Percentiles rank a stretch among this genome's conserved stretches.
These are phyloP conservation scores for Choanephora cucurbitarum DNA, from an alignment of 371 early-diverging fungal genomes.

Conservation along the genomic window DNA sequence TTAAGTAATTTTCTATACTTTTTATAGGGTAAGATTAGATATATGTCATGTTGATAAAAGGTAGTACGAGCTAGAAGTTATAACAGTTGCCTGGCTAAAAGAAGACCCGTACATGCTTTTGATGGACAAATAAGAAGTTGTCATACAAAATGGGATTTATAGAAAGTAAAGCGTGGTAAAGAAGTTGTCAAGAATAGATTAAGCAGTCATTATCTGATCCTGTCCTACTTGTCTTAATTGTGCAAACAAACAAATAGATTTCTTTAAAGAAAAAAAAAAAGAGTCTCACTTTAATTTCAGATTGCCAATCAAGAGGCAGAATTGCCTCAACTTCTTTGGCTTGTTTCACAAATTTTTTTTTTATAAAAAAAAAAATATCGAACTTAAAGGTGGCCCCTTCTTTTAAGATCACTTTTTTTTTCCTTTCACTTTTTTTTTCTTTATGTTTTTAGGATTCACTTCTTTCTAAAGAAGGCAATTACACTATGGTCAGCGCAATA, in stretches of 20 bases:
- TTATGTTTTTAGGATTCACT: neutral
- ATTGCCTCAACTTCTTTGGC: neutral
- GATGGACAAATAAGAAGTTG: too few relatives aligned
- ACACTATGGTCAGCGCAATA: slow-evolving; percentile 19
- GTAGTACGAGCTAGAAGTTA: too few relatives aligned
- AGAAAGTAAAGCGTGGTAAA: too few relatives aligned
- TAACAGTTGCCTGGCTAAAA: too few relatives aligned
- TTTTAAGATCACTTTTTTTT: slow-evolving; percentile 8
- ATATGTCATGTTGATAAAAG: too few relatives aligned
- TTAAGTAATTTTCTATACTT: too few relatives aligned
- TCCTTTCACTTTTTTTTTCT: slow-evolving; percentile 1
- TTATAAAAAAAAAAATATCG: neutral
- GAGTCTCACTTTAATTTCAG: neutral
- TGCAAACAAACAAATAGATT: neutral
- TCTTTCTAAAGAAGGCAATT: neutral
- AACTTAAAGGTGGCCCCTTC: too few relatives aligned
- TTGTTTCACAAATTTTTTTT: neutral
- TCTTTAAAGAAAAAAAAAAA: neutral
- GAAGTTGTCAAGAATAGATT: too few relatives aligned
- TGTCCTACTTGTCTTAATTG: neutral
- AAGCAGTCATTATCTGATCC: neutral
- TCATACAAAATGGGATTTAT: too few relatives aligned
- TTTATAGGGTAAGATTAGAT: too few relatives aligned
- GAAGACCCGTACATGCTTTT: too few relatives aligned
- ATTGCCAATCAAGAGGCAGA: neutral